Conservation (phyloP, 2,329 filamentous ascomycete species). For the Penicillium sp. region DNA sequence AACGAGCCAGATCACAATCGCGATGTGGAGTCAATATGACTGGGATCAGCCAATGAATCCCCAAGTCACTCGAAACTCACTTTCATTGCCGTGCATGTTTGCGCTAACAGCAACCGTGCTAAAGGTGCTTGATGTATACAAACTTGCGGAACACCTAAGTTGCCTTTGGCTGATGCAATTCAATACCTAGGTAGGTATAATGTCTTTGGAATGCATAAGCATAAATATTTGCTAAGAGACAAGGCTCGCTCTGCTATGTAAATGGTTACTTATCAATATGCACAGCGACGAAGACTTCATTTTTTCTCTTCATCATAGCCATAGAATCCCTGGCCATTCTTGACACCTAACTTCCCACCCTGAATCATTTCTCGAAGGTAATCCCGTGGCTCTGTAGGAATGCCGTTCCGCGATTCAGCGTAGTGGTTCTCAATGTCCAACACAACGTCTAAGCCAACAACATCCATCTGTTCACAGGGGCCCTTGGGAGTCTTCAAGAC, state of each 20-base stretch:
- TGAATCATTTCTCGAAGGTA: constrained; percentile 35
- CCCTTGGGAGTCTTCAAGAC: constrained; percentile 38
- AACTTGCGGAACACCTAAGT: too few species aligned
- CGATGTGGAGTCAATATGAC: too few species aligned
- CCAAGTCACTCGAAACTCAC: too few species aligned
- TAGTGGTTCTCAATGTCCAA: constrained; percentile 45
- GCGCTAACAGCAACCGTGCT: too few species aligned
- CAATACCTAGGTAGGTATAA: too few species aligned
- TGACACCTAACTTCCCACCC: constrained; percentile 35
- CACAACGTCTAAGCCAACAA: constrained; percentile 43
- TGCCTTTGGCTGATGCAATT: too few species aligned
- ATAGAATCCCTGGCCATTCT: constrained; percentile 37
- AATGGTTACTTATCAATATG: neutral
- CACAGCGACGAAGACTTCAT: neutral
- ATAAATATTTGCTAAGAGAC: too few species aligned
- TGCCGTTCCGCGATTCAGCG: constrained; percentile 29
- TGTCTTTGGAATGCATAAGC: too few species aligned
- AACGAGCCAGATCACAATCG: too few species aligned
- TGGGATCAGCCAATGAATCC: too few species aligned
- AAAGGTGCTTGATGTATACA: too few species aligned
- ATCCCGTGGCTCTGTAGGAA: constrained; percentile 34
- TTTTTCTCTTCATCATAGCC: constrained; percentile 20
- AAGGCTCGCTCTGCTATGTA: neutral
- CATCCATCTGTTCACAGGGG: constrained; percentile 44
- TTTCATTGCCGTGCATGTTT: too few species aligned